These are phyloP conservation scores for Alternaria gansuensis DNA, from an alignment of 2,329 filamentous ascomycete genomes.

Conservation along the genomic window DNA sequence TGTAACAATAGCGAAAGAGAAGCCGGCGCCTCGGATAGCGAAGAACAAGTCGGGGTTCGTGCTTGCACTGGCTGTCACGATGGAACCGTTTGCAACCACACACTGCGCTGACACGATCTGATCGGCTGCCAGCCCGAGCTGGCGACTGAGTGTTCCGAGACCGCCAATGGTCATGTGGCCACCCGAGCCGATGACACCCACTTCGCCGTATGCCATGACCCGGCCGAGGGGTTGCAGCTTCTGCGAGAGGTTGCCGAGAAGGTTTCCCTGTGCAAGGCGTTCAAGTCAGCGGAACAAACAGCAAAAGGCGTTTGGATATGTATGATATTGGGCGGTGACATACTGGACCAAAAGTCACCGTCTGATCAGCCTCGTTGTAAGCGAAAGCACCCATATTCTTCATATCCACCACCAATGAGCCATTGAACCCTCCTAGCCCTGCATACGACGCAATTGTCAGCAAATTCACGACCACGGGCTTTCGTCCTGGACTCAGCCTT, in stretches of 20 bases:
- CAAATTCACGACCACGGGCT: not conserved
- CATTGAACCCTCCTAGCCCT: not conserved
- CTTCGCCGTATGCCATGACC: constrained; percentile 3
- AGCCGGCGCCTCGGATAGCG: constrained; percentile 7
- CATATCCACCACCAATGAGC: constrained; percentile 2
- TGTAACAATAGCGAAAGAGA: constrained; percentile 7
- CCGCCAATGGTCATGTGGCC: constrained; percentile 8
- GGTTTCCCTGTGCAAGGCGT: not conserved
- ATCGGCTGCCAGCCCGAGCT: not conserved
- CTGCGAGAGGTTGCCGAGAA: constrained; percentile 2
- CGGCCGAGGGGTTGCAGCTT: constrained; percentile 7
- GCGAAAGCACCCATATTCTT: constrained; percentile 3
- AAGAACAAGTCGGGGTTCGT: constrained; percentile 5
- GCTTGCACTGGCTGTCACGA: constrained; percentile 7
- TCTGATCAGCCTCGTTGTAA: constrained; percentile 2
- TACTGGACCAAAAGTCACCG: constrained; percentile 4
- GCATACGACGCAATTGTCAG: not conserved
- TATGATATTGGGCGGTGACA: not conserved
- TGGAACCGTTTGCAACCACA: not conserved
- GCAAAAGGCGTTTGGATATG: not conserved
- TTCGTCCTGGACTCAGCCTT: not conserved
- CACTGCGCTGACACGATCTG: constrained; percentile 7
- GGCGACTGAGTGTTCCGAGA: constrained; percentile 9
- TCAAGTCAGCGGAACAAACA: not conserved
- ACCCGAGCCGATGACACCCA: constrained; percentile 5